These are phyloP conservation scores for Quercus dentata DNA, from an alignment of 306 rosid species.

Conservation along the genomic window DNA sequence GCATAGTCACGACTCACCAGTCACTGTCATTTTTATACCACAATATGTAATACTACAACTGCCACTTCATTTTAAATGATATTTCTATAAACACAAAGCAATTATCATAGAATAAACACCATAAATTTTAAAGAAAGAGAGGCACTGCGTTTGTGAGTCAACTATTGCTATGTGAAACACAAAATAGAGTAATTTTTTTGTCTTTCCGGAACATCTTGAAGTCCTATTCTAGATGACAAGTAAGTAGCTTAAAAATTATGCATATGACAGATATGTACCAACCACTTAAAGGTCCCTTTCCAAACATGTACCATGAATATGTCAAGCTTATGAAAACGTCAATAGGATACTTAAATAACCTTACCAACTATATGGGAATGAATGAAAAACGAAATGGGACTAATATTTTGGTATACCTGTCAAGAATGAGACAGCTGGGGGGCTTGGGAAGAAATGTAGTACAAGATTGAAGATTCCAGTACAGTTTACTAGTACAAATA, in stretches of 20 bases:
- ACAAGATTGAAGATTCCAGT: constrained; percentile 1
- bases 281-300: not conserved
- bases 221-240: not conserved
- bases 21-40: too few relatives aligned
- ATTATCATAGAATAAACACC: not conserved
- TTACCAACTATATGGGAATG: not conserved
- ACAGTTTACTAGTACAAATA: not conserved
- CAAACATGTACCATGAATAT: not conserved
- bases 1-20: too few relatives aligned
- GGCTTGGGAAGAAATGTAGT: not conserved
- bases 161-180: not conserved
- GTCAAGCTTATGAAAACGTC: too few relatives aligned
- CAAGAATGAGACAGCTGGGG: not conserved
- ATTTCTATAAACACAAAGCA: too few relatives aligned
- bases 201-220: not conserved
- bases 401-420: not conserved
- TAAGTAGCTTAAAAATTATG: not conserved
- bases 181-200: not conserved
- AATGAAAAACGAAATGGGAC: not conserved
- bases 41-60: too few relatives aligned
- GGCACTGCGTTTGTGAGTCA: not conserved
- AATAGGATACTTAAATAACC: too few relatives aligned
- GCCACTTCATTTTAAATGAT: too few relatives aligned
- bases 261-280: not conserved
- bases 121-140: too few relatives aligned